Evolutionary conservation across 2,329 filamentous ascomycete species (phyloP), one percentile per base, ranked within the genome.

Genomic region (Penicillium sp.): DNA sequence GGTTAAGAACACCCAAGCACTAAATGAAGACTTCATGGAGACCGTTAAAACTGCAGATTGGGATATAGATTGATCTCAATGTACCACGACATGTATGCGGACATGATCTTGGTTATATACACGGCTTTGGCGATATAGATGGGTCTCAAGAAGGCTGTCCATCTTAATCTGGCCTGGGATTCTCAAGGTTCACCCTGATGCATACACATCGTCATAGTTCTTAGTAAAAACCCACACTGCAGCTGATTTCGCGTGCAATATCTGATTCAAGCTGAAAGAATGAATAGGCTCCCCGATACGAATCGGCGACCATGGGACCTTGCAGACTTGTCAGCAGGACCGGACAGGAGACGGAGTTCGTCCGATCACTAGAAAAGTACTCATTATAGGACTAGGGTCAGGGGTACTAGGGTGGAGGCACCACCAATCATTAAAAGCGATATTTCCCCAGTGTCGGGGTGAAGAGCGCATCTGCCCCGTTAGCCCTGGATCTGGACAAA

Each of bases 51-150:
- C 26, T 19, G 47, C 19, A 57, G 7, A 10, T 43, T 49, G 13
- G 14, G 19, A 27, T 49, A 48, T 26, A 31, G 22, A 47, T 50
- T 5, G n/a, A 49, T 44, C 29, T 21, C 42, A 24, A 11, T 55
- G 45, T 60, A 49, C 33, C 44, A 54, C 39, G 21, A 51, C 51
- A 39, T 35, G 39, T 22, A 13, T 42, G 42, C 37, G 55, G 29
- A 43, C 21, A 16, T 24, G 4, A 45, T 44, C 24, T 50, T 16
- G n/a, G n/a, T 52, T 56, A 54, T 58, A 56, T 56, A 57, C 45
- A 31, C n/a, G 11, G 1, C 9, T 31, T 47, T 24, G 19, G 19
- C 0, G 1, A 31, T 42, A 11, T 21, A 13, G 10, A 42, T 22
- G 10, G 21, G 39, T 47, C 21, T 14, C 27, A 47, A n/a, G 29